Base-by-base conservation (phyloP, 805 yeast species). In the Pichia exigua region DNA sequence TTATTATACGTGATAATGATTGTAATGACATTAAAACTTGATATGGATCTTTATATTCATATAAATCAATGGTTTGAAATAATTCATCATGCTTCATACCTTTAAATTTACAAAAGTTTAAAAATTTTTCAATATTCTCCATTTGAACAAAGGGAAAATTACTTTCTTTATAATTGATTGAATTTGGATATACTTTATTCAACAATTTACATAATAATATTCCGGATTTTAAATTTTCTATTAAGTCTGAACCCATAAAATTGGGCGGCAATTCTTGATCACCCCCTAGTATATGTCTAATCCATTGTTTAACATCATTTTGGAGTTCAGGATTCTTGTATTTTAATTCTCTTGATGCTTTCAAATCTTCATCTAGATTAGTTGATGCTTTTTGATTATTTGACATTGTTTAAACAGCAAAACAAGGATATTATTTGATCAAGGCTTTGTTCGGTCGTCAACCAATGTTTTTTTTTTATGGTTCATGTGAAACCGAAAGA, bases 21-120 rank as follows among this genome's bases (percentile, higher is more conserved):
- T 85, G 82, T 42, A 88, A 69, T 0, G 91, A 77, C 59, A 85
- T 81, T n/a, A 83, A 67, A 1, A 88, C 88, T 57, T 85, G 87
- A 46, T 87, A 85, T 0, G 92, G 89, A 63, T 88, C 95, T 57
- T 79, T 76, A 28, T 69, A 66, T 62, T 88, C 96, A 57, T 71
- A 88, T 52, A 88, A 71, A 64, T 88, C 96, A 8, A 77, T 69
- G 2, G 95, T 88, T 58, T 85, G 90, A 64, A 88, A 88, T 46
- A 85, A 67, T 63, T 88, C 96, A 62, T 86, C 90, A 57, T 85
- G 85, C 7, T 90, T 87, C 2, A 88, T 82, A 2, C 92, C 92
- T 48, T 81, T 71, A 5, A 63, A 49, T 56, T 82, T 78, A 47
- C 89, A 81, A 50, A 83, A 79, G 7, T 73, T 68, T 40, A 88